Evolutionary conservation across 2,329 filamentous ascomycete genomes (phyloP).

Genomic region (Niveomyces coronatus): DNA sequence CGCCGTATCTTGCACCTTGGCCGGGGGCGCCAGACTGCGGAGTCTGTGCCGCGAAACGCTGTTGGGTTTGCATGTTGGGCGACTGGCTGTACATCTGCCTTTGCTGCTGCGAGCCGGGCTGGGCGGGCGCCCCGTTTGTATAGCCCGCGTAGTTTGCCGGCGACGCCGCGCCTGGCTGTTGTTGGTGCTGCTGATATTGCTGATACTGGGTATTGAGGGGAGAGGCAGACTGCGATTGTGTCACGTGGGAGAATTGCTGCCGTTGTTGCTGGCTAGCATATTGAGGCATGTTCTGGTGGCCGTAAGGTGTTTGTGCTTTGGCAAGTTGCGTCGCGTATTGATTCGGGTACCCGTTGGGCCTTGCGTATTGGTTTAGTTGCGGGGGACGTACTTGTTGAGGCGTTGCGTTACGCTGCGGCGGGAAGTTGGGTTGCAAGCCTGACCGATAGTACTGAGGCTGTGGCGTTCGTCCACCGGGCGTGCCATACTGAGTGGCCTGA

Average conservation of each 20-base stretch:
- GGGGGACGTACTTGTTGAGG: constrained; percentile 24
- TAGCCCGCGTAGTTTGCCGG: constrained; percentile 28
- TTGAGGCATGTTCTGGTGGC: constrained; percentile 39
- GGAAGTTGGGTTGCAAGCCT: constrained; percentile 14
- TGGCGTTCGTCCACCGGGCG: constrained; percentile 35
- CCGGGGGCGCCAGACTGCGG: constrained; percentile 12
- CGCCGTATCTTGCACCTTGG: constrained; percentile 3
- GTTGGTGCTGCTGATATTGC: constrained; percentile 30
- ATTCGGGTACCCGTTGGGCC: constrained; percentile 35
- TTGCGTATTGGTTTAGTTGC: constrained; percentile 38
- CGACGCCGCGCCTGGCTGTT: constrained; percentile 24
- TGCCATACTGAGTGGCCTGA: constrained; percentile 34
- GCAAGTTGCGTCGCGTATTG: constrained; percentile 39
- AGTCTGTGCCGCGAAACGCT: constrained; percentile 22
- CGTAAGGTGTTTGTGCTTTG: constrained; percentile 42
- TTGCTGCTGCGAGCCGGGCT: constrained; percentile 18
- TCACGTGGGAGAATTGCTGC: constrained; percentile 31
- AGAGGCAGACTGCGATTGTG: constrained; percentile 27
- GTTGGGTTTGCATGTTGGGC: constrained; percentile 25
- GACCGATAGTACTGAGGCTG: constrained; percentile 28
- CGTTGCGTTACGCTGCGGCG: constrained; percentile 26
- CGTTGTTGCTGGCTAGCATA: constrained; percentile 38
- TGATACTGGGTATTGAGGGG: constrained; percentile 22
- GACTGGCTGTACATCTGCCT: constrained; percentile 29
- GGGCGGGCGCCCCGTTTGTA: constrained; percentile 28